phyloP scores from a whole-genome alignment of 805 yeast genomes.

The Kodamaea nitidulidarum region DNA sequence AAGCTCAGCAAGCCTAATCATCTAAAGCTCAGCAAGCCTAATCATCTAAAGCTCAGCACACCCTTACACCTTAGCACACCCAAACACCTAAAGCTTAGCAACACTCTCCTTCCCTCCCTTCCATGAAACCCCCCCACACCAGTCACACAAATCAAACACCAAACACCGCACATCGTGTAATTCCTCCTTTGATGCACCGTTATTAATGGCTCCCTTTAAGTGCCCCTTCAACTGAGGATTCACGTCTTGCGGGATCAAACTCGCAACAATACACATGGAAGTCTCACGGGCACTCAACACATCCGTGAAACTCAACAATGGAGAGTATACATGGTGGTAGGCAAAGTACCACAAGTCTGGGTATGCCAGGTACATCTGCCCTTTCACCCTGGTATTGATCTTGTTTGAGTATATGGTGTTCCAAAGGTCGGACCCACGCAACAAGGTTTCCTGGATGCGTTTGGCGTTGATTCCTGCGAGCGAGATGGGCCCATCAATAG shows the following conservation, averaged over 20 bases:
- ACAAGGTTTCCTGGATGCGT: constrained; percentile 22
- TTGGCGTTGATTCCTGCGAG: constrained; percentile 26
- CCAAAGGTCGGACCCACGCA: constrained; percentile 67
- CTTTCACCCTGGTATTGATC: constrained; percentile 60
- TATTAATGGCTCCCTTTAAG: constrained; percentile 76
- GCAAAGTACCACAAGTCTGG: constrained; percentile 83
- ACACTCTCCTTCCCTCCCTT: constrained; percentile 52
- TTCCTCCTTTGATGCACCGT: constrained; percentile 66
- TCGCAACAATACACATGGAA: constrained; percentile 69
- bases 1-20: no score
- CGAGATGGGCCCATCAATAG: constrained; percentile 42
- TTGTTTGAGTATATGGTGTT: constrained; percentile 65
- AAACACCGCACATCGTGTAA: constrained; percentile 56
- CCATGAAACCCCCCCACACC: constrained; percentile 62
- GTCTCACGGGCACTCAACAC: constrained; percentile 67
- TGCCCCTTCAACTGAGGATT: constrained; percentile 92
- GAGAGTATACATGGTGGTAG: constrained; percentile 69
- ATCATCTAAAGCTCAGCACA: no score
- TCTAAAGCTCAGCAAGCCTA: no score
- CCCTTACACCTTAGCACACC: background rate
- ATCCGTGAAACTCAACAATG: constrained; percentile 65
- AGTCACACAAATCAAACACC: constrained; percentile 60
- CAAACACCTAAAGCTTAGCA: constrained; percentile 42
- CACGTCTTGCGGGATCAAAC: constrained; percentile 88
- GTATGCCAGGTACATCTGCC: constrained; percentile 68